Conservation (phyloP, 1,284 basidiomycete species). For the Fomitopsis betulina region DNA sequence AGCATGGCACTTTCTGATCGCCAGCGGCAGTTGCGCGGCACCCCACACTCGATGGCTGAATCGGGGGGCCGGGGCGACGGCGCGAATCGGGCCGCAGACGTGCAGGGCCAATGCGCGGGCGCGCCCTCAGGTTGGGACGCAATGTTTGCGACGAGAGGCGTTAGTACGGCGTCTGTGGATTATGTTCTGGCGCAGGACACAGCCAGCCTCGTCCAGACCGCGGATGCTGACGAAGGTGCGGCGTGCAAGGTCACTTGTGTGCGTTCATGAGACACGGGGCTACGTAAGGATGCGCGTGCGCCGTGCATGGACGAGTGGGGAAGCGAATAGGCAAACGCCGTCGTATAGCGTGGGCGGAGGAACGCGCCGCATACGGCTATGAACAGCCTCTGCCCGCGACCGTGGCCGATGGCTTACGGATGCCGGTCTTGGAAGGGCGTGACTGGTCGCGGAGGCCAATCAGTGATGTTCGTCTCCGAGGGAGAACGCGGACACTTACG, state of each 20-base stretch:
- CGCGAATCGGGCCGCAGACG: background rate
- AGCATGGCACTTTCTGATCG: background rate
- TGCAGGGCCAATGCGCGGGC: background rate
- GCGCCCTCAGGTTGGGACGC: background rate
- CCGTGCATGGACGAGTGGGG: background rate
- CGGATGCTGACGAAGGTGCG: background rate
- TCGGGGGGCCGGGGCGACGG: background rate
- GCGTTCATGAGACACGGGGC: background rate
- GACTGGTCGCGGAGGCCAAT: background rate
- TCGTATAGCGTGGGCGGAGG: background rate
- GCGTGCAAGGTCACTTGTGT: background rate
- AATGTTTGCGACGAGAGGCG: background rate
- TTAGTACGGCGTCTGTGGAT: background rate
- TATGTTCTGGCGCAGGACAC: background rate
- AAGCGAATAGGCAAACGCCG: background rate
- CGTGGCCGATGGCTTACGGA: background rate
- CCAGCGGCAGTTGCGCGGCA: background rate
- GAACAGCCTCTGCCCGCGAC: background rate
- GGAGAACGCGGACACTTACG: background rate
- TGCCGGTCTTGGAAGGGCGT: background rate
- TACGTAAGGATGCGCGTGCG: background rate
- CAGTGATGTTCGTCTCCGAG: background rate
- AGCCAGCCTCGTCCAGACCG: constrained; percentile 1
- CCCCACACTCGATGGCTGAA: background rate
- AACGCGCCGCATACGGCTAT: background rate